Evolutionary conservation across 176 grass and related monocot species (phyloP).

Genomic region (Eremochloa ophiuroides): DNA sequence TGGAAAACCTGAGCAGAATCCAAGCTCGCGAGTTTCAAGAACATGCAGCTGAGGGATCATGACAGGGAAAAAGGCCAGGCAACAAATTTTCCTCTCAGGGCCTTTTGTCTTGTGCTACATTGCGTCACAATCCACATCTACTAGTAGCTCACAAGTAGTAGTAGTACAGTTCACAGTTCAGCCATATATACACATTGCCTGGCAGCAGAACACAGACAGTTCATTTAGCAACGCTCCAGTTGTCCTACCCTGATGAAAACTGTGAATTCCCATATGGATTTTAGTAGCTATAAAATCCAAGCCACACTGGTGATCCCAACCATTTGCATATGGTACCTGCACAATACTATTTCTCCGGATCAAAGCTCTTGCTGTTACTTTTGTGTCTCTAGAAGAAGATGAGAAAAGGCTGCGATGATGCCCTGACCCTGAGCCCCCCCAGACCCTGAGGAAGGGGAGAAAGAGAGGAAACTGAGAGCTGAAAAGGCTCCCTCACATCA

Average conservation of each 20-base stretch:
- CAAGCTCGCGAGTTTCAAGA: slow-evolving; percentile 13
- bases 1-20: slow-evolving; percentile 3
- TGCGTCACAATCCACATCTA: slow-evolving; percentile 1
- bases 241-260: neutral
- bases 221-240: neutral
- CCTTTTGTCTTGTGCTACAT: slow-evolving; percentile 14
- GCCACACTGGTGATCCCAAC: neutral
- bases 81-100: slow-evolving; percentile 16
- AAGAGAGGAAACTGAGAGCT: neutral
- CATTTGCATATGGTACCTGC: neutral
- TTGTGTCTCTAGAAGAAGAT: slow-evolving; percentile 16
- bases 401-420: slow-evolving; percentile 1
- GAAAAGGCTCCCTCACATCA: slow-evolving; percentile 26
- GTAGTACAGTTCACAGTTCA: neutral
- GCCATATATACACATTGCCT: neutral
- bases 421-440: neutral
- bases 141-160: neutral
- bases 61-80: neutral
- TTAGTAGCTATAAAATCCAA: neutral
- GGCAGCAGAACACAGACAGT: neutral
- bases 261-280: neutral
- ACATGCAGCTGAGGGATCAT: neutral
- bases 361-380: neutral
- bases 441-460: neutral
- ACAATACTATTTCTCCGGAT: neutral